Evolutionary conservation across 371 early-diverging fungal species (phyloP).

Genomic region (Smittium culicis): DNA sequence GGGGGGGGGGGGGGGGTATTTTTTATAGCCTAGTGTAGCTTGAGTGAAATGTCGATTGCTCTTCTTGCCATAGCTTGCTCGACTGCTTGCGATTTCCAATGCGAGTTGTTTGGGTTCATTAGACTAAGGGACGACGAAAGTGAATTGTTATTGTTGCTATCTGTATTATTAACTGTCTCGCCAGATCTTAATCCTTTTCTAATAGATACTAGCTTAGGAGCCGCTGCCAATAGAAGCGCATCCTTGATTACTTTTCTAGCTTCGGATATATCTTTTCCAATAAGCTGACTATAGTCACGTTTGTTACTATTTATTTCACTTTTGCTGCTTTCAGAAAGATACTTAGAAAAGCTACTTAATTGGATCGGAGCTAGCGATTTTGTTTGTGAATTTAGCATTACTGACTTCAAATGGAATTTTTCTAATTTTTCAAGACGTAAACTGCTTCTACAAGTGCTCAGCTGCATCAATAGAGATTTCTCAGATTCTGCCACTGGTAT

Average conservation of each 20-base stretch:
- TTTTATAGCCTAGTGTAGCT: conserved; percentile 17
- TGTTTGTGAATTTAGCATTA: no score
- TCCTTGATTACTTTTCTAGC: neutral
- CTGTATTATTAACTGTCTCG: neutral
- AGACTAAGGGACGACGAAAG: neutral
- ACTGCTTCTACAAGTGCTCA: neutral
- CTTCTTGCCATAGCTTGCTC: neutral
- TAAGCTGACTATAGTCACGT: neutral
- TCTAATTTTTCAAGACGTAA: neutral
- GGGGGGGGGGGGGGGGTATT: neutral
- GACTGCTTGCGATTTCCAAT: conserved; percentile 3
- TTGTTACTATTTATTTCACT: neutral
- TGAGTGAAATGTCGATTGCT: conserved; percentile 1
- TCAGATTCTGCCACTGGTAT: neutral
- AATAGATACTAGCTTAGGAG: conserved; percentile 2
- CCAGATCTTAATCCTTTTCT: neutral
- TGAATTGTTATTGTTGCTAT: neutral
- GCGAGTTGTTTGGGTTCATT: neutral
- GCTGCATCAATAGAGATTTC: neutral
- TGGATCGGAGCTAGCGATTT: neutral
- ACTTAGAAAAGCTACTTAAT: neutral
- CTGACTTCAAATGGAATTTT: neutral
- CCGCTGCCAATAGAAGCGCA: neutral
- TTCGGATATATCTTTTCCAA: neutral
- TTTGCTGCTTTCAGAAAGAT: neutral